These are phyloP conservation scores for Raddia distichophylla DNA, from an alignment of 176 grass and related monocot species.

Conservation along the genomic window DNA sequence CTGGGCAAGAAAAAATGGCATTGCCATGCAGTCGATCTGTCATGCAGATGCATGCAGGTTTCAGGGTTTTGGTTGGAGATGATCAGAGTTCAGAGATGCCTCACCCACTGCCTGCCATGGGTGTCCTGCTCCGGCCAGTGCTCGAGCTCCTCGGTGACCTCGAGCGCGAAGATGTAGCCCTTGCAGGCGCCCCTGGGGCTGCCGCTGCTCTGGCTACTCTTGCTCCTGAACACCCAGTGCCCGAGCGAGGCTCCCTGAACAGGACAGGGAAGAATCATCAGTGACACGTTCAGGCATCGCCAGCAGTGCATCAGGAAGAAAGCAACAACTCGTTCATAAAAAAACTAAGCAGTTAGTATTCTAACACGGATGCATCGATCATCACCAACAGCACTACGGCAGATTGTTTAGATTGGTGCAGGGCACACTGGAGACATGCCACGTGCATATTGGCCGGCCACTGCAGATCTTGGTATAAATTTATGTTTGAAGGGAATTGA, in stretches of 20 bases:
- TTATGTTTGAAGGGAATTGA: too few relatives aligned
- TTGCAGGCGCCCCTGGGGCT: slow-evolving; percentile 75
- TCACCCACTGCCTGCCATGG: slow-evolving; percentile 70
- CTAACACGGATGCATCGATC: neutral
- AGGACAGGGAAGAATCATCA: neutral
- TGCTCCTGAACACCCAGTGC: slow-evolving; percentile 84
- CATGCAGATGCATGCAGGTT: neutral
- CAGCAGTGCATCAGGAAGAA: neutral
- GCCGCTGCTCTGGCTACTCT: slow-evolving; percentile 67
- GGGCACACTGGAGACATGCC: slow-evolving; percentile 42
- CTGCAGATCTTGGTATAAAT: neutral
- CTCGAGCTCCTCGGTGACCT: slow-evolving; percentile 78
- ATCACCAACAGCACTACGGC: slow-evolving; percentile 7
- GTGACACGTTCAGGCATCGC: neutral
- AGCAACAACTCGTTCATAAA: neutral
- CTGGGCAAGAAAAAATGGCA: neutral
- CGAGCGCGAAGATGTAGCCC: slow-evolving; percentile 84
- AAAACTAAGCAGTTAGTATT: neutral
- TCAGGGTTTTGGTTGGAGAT: neutral
- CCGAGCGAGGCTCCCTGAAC: slow-evolving; percentile 65
- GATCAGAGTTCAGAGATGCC: neutral
- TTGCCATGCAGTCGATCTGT: neutral
- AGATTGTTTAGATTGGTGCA: slow-evolving; percentile 23
- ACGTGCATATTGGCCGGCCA: slow-evolving; percentile 52
- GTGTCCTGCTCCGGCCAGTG: slow-evolving; percentile 75